Percentiles rank a stretch among this genome's conserved stretches.
Evolutionary conservation across 2,329 filamentous ascomycete species (phyloP).

Genomic region (Penicillium brevicompactum): DNA sequence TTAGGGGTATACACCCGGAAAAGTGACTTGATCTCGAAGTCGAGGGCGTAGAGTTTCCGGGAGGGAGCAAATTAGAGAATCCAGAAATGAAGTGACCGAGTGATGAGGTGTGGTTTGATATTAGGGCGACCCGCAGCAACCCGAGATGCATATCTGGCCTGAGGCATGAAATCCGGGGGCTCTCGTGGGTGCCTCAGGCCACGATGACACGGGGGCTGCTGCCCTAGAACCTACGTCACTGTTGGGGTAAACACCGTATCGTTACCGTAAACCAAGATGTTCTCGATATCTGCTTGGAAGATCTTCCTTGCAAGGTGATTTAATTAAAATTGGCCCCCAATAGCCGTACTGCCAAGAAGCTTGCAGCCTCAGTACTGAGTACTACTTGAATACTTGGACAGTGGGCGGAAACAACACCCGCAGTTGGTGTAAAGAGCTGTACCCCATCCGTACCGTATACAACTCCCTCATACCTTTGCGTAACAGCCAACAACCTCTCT

Average conservation of each 20-base stretch:
- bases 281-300: not conserved
- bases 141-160: slow-evolving; percentile 31
- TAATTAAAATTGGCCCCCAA: slow-evolving; percentile 1
- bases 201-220: slow-evolving; percentile 15
- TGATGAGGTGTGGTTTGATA: slow-evolving; percentile 33
- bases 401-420: slow-evolving; percentile 6
- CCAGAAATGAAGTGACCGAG: slow-evolving; percentile 38
- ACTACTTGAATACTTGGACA: slow-evolving; percentile 1
- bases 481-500: slow-evolving; percentile 19
- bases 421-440: slow-evolving; percentile 2
- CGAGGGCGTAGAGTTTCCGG: slow-evolving; percentile 37
- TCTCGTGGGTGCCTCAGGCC: slow-evolving; percentile 18
- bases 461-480: slow-evolving; percentile 14
- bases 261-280: slow-evolving; percentile 13
- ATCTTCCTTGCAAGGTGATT: not conserved
- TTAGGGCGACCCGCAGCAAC: slow-evolving; percentile 30
- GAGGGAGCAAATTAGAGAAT: slow-evolving; percentile 34
- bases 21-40: slow-evolving; percentile 34
- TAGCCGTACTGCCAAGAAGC: not conserved
- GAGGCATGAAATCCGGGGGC: slow-evolving; percentile 25
- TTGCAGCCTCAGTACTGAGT: not conserved
- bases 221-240: slow-evolving; percentile 36
- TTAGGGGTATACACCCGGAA: slow-evolving; percentile 33
- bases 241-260: slow-evolving; percentile 25
- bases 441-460: slow-evolving; percentile 16